Base-by-base conservation (phyloP, 116 monocot species). In the Papilionanthe hybrid region DNA sequence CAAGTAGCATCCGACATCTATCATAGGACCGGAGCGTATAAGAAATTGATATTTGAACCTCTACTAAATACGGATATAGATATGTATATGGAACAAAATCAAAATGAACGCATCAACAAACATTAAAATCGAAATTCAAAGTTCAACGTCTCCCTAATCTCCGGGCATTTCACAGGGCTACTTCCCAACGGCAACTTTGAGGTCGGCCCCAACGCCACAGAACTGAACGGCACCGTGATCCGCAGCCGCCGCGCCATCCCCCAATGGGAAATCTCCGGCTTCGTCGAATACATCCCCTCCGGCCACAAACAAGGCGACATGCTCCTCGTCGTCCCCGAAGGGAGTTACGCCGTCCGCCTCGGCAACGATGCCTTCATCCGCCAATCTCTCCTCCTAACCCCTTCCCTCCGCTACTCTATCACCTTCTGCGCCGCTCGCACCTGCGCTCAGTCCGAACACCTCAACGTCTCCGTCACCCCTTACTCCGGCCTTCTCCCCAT, bases 291-390 rank as follows among this genome's bases (percentile, higher is more conserved):
- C 93, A 93, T 96, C 66, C 55, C 81, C 45, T 88, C 90, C 12
- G 93, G 93, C 55, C 84, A 90, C 53, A 88, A 84, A 84, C 93
- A 96, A 57, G 90, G 88, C 19, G 96, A 91, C 91, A 96, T 96
- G 91, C 77, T 93, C 2, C 87, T 96, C 25, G 81, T 91, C 2
- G 96, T 96, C 15, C 93, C 96, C 5, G 90, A 93, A 75, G 96
- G 96, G 0, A 66, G 83, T 82, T 91, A 56, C 29, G 96, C 96
- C 19, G 90, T 93, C 55, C 84, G 96, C 7, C 88, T 93, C 17
- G 93, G 93, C 71, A 96, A 96, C 83, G 93, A 93, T 49, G 96
- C 96, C 8, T 93, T 81, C 48, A 90, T 96, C 80, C 90, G 85
- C 82, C 89, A 93, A 72, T 29, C 50, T 18, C 18, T 92, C 29